A percentile compares a stretch with the other conserved stretches of the same genome.
Evolutionary conservation across 2,329 filamentous ascomycete species (phyloP).

Genomic region (Calonectria ilicicola): DNA sequence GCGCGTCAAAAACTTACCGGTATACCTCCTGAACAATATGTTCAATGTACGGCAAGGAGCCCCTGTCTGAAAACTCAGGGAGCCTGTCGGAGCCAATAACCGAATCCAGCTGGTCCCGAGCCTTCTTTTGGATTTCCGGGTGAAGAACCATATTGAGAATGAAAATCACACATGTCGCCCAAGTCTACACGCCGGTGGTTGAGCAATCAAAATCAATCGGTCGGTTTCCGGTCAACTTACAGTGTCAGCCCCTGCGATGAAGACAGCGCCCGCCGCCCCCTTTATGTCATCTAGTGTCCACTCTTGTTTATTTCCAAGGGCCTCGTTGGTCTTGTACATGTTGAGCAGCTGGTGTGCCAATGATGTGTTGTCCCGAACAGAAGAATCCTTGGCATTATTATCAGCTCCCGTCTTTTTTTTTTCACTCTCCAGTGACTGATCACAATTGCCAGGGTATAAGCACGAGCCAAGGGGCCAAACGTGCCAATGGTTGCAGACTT

Average conservation of each 20-base stretch:
- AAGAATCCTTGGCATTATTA: slow-evolving; percentile 25
- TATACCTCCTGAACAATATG: slow-evolving; percentile 58
- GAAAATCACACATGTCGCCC: slow-evolving; percentile 50
- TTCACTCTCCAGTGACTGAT: not conserved
- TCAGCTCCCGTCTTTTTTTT: slow-evolving; percentile 21
- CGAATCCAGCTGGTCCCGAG: slow-evolving; percentile 58
- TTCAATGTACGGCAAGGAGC: slow-evolving; percentile 56
- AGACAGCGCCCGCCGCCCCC: slow-evolving; percentile 61
- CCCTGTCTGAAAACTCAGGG: slow-evolving; percentile 59
- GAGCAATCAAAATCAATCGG: slow-evolving; percentile 38
- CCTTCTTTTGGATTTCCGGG: slow-evolving; percentile 59
- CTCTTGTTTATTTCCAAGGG: slow-evolving; percentile 25
- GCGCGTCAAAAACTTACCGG: slow-evolving; percentile 38
- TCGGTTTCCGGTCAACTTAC: slow-evolving; percentile 32
- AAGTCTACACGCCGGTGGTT: slow-evolving; percentile 34
- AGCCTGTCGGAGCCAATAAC: slow-evolving; percentile 56
- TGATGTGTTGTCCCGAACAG: slow-evolving; percentile 32
- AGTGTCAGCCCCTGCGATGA: slow-evolving; percentile 61
- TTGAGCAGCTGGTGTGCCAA: slow-evolving; percentile 42
- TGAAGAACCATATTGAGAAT: slow-evolving; percentile 57
- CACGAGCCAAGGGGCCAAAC: not conserved
- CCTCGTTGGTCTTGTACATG: slow-evolving; percentile 29
- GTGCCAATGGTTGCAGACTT: slow-evolving; percentile 22
- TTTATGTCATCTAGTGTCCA: slow-evolving; percentile 59
- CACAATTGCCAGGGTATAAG: not conserved